Evolutionary conservation across 805 yeast genomes (phyloP).

Genomic region (Hanseniaspora meyeri): DNA sequence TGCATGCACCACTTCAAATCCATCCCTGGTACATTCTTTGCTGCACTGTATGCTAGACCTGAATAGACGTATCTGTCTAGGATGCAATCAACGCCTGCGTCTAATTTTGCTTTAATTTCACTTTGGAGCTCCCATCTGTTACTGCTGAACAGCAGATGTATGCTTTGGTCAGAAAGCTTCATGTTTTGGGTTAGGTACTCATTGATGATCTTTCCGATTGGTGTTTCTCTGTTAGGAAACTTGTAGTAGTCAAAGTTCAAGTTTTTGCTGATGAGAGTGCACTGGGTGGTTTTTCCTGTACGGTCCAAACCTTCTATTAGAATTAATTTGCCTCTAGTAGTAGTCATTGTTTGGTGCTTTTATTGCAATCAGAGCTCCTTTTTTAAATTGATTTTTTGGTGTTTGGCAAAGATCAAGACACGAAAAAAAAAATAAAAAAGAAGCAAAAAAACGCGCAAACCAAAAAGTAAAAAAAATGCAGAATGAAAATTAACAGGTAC

Average conservation of each 20-base stretch:
- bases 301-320: slow-evolving; percentile 88
- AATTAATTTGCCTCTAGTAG: slow-evolving; percentile 54
- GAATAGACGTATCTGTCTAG: slow-evolving; percentile 85
- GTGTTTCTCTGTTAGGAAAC: slow-evolving; percentile 81
- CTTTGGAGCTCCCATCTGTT: slow-evolving; percentile 79
- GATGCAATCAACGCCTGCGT: slow-evolving; percentile 47
- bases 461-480: no score
- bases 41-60: slow-evolving; percentile 84
- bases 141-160: slow-evolving; percentile 81
- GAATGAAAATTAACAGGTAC: no score
- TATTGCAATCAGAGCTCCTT: no score
- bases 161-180: slow-evolving; percentile 51
- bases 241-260: slow-evolving; percentile 41
- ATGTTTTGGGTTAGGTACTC: slow-evolving; percentile 45
- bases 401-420: background rate
- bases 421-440: no score
- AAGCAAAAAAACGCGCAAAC: no score
- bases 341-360: slow-evolving; percentile 13
- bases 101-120: slow-evolving; percentile 35
- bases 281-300: slow-evolving; percentile 88
- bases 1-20: slow-evolving; percentile 63
- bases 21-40: slow-evolving; percentile 45
- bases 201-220: slow-evolving; percentile 68
- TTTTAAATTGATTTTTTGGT: background rate
- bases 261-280: slow-evolving; percentile 31